Conservation (phyloP, 2,329 filamentous ascomycete species). For the Didymella pomorum region DNA sequence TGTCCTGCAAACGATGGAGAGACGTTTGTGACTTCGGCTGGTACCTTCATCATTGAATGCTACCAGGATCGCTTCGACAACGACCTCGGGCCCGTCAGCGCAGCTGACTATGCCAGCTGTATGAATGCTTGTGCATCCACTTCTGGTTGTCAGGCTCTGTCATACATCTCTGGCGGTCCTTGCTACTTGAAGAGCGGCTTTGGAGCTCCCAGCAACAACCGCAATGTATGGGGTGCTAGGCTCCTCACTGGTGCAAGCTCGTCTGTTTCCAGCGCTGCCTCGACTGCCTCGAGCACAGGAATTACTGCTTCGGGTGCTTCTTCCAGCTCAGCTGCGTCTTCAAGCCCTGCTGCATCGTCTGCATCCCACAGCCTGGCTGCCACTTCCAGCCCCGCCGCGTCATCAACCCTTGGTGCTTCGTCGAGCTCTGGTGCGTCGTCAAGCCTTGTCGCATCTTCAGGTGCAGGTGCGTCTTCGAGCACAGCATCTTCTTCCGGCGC, state of each 20-base stretch:
- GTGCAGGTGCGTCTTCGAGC: conserved; percentile 1
- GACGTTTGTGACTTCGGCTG: conserved; percentile 1
- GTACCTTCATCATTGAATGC: conserved; percentile 3
- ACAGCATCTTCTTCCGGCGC: no score
- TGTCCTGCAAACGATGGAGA: conserved; percentile 10
- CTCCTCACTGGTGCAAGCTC: conserved; percentile 1
- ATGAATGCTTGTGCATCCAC: conserved; percentile 27
- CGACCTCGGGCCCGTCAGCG: not conserved
- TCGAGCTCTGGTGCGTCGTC: not conserved
- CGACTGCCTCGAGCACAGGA: not conserved
- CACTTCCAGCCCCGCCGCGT: no score
- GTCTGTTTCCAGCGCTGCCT: not conserved
- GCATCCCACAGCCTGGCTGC: no score
- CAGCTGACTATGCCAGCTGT: conserved; percentile 19
- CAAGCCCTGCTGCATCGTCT: not conserved
- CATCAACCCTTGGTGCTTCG: no score
- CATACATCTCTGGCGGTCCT: conserved; percentile 25
- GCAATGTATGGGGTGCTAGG: conserved; percentile 4
- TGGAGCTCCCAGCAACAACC: conserved; percentile 1
- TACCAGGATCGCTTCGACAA: conserved; percentile 7
- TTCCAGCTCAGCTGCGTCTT: not conserved
- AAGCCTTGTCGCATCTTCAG: not conserved
- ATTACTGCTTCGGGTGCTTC: not conserved
- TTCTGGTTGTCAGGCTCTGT: conserved; percentile 29
- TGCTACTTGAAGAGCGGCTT: conserved; percentile 31